Evolutionary conservation across 176 grass and related monocot species (phyloP), one percentile per base, ranked within the genome.

Genomic region (Paspalum notatum): DNA sequence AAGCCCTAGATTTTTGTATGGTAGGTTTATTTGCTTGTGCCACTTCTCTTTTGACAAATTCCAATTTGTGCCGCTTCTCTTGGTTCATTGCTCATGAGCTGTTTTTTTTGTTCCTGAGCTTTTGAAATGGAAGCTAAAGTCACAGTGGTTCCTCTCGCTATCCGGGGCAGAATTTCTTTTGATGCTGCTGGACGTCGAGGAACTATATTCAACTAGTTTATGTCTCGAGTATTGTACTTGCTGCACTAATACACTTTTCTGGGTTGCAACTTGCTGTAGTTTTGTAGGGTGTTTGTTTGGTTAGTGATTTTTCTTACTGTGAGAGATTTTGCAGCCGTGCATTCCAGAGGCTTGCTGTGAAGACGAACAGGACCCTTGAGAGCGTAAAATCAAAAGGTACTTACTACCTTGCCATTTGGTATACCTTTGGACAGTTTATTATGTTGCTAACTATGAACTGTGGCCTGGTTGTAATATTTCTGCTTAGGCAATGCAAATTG

Each of bases 301-400:
- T 16, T 74, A 24, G 1, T 51, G 27, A 48, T 74, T 7, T 17
- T 88, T 43, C 68, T 73, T 61, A 75, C 46, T 25, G 6, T 54
- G 20, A 49, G 17, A 0, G 70, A 42, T 69, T 78, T 54, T 82
- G 41, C 83, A 94, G 92, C 59, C 89, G 79, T 26, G 79, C 92
- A 54, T 94, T 94, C 61, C 89, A 94, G 79, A 91, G 92, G 55
- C 91, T 94, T 84, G 92, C 92, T 51, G 92, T 94, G 72, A 89
- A 84, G 81, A 94, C 92, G 12, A 89, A 90, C 66, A 91, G 26
- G 58, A 79, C 80, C 63, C 79, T 91, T 7, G 86, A 94, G 77
- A 72, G 50, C 10, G 43, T 91, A 7, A 89, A 89, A 3, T 63
- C 88, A 6, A 94, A 94, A 91, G 91, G 91, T 93, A 71, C 42